A percentile compares a stretch with the other conserved stretches of the same genome.
Evolutionary conservation across 805 yeast genomes (phyloP).

Genomic region (Candida chauliodis): DNA sequence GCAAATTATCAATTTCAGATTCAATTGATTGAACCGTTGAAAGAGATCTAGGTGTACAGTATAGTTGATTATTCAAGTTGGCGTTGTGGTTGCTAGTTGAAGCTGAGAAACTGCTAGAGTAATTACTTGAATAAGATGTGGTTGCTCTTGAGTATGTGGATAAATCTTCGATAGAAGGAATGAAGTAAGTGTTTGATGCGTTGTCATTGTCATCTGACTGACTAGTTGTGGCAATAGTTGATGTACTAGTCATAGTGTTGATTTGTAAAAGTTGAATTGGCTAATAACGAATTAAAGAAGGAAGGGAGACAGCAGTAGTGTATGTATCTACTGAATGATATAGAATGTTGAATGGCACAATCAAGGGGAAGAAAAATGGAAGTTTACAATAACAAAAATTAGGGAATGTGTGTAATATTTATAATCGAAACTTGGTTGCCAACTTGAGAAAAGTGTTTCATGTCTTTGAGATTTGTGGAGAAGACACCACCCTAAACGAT

Average conservation of each 20-base stretch:
- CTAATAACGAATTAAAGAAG: not conserved
- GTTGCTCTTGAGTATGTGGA: slow-evolving; percentile 3
- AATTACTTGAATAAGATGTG: slow-evolving; percentile 4
- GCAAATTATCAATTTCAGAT: slow-evolving; percentile 12
- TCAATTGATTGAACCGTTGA: slow-evolving; percentile 15
- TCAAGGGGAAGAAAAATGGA: too few relatives aligned
- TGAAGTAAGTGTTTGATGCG: not conserved
- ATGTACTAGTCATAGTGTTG: not conserved
- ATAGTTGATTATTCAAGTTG: slow-evolving; percentile 4
- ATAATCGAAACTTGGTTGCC: too few relatives aligned
- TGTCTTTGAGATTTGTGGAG: too few relatives aligned
- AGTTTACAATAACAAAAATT: too few relatives aligned
- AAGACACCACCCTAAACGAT: too few relatives aligned
- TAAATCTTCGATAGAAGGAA: slow-evolving; percentile 7
- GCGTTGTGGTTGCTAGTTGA: slow-evolving; percentile 16
- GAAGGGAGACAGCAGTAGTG: too few relatives aligned
- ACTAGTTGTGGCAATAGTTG: not conserved
- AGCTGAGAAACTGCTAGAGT: not conserved
- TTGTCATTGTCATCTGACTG: not conserved
- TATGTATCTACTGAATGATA: too few relatives aligned
- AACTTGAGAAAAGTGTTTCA: too few relatives aligned
- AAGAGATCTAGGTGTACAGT: slow-evolving; percentile 18
- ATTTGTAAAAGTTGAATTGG: not conserved
- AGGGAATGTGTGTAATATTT: too few relatives aligned
- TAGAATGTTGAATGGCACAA: too few relatives aligned